Conservation (phyloP, 306 rosid genomes). For the Dicorynia guianensis region DNA sequence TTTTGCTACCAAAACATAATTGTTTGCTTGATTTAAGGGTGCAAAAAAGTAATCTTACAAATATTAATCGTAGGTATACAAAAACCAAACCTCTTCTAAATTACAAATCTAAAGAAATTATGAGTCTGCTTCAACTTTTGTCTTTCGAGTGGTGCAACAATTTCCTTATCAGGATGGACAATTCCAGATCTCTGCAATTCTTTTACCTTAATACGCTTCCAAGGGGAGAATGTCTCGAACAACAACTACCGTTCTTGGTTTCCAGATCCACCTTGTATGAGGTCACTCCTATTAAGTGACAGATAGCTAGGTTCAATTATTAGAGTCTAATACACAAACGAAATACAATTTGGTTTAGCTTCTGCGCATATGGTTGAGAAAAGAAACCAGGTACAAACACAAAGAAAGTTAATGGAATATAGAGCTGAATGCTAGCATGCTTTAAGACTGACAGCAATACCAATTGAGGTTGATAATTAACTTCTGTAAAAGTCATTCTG, state of each 20-base stretch:
- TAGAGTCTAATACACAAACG: neutral
- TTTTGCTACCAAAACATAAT: no score
- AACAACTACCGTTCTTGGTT: constrained; percentile 76
- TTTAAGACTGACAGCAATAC: neutral
- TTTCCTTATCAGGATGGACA: constrained; percentile 39
- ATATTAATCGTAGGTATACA: no score
- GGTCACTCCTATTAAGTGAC: no score
- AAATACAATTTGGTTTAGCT: no score
- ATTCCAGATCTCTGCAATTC: constrained; percentile 74
- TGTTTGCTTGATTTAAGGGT: no score
- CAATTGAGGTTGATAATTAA: neutral
- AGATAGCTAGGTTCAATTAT: constrained; percentile 1
- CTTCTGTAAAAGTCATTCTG: neutral
- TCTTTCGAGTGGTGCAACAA: constrained; percentile 36
- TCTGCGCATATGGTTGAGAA: no score
- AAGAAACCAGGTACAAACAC: no score
- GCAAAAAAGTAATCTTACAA: no score
- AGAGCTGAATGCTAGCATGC: neutral
- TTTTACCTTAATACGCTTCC: constrained; percentile 81
- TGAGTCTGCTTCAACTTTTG: constrained; percentile 27
- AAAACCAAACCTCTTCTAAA: no score
- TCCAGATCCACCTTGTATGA: constrained; percentile 86
- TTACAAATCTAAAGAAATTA: no score
- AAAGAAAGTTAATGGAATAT: neutral
- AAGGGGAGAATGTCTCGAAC: constrained; percentile 84